phyloP scores from a whole-genome alignment of 1,139 yeast species.

The Yamadazyma membranifaciens region DNA sequence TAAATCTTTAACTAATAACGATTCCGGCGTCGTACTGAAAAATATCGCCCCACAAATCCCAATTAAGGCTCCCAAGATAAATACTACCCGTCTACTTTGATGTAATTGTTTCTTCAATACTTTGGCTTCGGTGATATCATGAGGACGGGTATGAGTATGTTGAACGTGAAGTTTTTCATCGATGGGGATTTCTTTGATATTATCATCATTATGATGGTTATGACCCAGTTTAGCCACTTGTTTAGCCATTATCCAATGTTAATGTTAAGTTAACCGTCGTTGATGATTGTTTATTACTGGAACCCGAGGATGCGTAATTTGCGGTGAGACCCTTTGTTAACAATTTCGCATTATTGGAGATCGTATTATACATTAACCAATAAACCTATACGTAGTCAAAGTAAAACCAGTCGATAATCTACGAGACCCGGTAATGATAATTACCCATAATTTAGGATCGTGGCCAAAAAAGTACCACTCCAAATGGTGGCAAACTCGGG shows the following conservation, averaged over 20 bases:
- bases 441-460: no score
- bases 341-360: no score
- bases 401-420: no score
- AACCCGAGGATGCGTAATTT: no score
- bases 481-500: not conserved
- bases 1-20: slow-evolving; percentile 41
- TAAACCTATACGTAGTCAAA: no score
- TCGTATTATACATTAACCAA: no score
- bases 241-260: slow-evolving; percentile 6
- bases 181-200: not conserved
- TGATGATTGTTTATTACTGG: no score
- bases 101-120: slow-evolving; percentile 23
- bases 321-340: no score
- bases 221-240: slow-evolving; percentile 5
- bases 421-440: not conserved
- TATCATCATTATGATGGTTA: slow-evolving; percentile 1
- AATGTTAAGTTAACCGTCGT: no score
- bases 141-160: slow-evolving; percentile 7
- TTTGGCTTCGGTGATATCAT: slow-evolving; percentile 10
- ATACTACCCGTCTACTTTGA: slow-evolving; percentile 48
- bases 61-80: slow-evolving; percentile 59
- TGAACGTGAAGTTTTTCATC: not conserved
- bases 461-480: no score
- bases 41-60: slow-evolving; percentile 69
- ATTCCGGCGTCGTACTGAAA: slow-evolving; percentile 51